phyloP scores from a whole-genome alignment of 208 protist genomes.

The Acanthamoeba pearcei region DNA sequence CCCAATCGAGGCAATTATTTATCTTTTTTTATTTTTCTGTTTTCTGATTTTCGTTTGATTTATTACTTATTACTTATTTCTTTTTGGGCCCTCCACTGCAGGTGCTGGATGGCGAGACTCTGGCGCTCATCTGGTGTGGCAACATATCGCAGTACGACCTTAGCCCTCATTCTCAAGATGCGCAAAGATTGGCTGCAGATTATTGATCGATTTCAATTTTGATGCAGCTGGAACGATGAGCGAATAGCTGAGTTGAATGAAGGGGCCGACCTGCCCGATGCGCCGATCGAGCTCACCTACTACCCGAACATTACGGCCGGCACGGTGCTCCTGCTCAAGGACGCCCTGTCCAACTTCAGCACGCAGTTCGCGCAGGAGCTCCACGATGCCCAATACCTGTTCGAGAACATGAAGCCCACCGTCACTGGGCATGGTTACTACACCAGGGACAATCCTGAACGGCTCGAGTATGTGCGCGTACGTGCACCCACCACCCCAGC shows the following conservation, averaged over 20 bases:
- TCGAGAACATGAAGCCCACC: constrained; percentile 10
- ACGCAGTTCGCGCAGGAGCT: neutral
- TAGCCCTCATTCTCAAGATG: neutral
- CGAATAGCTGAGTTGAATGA: neutral
- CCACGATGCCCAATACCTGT: neutral
- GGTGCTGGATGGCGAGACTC: constrained; percentile 4
- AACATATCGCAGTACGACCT: neutral
- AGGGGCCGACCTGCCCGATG: neutral
- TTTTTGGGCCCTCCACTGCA: neutral
- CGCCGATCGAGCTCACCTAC: neutral
- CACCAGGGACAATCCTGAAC: neutral
- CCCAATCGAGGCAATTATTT: neutral
- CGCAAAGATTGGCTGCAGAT: neutral
- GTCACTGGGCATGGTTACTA: neutral
- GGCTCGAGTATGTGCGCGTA: neutral
- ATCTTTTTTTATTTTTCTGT: neutral
- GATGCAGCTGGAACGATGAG: neutral
- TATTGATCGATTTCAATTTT: neutral
- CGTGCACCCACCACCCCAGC: neutral
- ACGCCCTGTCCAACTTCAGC: constrained; percentile 22
- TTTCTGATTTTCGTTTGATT: neutral
- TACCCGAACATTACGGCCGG: neutral
- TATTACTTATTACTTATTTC: neutral
- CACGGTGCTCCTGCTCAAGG: constrained; percentile 15
- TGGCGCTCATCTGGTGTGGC: constrained; percentile 20